These are phyloP conservation scores for Hordeum vulgare DNA, from an alignment of 176 grass and related monocot genomes.

Conservation along the genomic window DNA sequence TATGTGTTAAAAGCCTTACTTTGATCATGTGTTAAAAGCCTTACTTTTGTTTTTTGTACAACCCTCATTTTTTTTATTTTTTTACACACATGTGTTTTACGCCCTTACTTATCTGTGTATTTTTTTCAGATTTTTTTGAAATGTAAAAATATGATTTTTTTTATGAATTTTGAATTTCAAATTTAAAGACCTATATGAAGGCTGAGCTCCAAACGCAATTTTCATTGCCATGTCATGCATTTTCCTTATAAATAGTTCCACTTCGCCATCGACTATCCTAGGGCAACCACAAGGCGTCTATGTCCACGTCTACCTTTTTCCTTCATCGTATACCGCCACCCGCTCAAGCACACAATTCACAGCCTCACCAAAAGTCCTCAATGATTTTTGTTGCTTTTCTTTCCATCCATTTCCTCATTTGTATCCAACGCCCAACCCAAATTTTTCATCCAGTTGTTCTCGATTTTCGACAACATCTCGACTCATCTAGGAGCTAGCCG, in stretches of 20 bases:
- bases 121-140: no score
- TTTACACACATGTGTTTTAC: no score
- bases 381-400: not conserved
- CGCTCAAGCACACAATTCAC: not conserved
- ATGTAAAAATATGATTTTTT: no score
- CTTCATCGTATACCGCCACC: not conserved
- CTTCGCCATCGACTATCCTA: not conserved
- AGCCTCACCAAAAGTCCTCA: not conserved
- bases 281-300: accelerated
- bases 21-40: no score
- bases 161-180: no score
- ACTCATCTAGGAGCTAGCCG: not conserved
- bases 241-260: not conserved
- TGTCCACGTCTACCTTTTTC: not conserved
- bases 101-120: no score
- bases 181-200: no score
- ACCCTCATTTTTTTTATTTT: no score
- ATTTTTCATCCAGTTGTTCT: not conserved
- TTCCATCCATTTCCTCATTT: not conserved
- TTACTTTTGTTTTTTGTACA: no score
- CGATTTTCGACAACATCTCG: not conserved
- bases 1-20: no score
- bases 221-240: not conserved
- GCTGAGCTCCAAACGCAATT: no score
- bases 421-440: accelerated